These are phyloP conservation scores for Yarrowia keelungensis DNA, from an alignment of 805 yeast species.

Conservation along the genomic window DNA sequence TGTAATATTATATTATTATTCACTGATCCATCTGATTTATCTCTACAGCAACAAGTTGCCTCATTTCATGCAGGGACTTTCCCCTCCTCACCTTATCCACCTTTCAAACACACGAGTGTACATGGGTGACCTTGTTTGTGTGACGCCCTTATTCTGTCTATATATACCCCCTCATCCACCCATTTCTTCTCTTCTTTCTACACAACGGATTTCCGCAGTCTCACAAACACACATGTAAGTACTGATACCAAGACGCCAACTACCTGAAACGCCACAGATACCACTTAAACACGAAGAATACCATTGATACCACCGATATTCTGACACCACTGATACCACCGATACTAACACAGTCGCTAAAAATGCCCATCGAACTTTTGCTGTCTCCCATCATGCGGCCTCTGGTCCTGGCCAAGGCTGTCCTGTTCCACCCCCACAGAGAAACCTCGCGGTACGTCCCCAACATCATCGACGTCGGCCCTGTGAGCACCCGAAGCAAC, in stretches of 20 bases:
- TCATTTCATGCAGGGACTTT: background rate
- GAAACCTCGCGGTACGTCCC: slow-evolving; percentile 65
- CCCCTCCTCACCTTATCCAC: slow-evolving; percentile 20
- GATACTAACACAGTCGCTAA: slow-evolving; percentile 38
- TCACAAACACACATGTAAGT: slow-evolving; percentile 37
- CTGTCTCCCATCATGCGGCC: slow-evolving; percentile 69
- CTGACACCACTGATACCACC: background rate
- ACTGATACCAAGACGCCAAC: background rate
- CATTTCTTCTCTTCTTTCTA: slow-evolving; percentile 10
- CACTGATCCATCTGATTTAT: background rate
- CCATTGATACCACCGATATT: background rate
- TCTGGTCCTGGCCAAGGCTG: slow-evolving; percentile 61
- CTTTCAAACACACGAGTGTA: background rate
- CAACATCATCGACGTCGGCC: slow-evolving; percentile 56
- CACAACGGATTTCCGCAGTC: slow-evolving; percentile 33
- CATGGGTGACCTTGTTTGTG: slow-evolving; percentile 15
- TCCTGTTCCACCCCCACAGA: slow-evolving; percentile 63
- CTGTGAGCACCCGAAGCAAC: slow-evolving; percentile 20
- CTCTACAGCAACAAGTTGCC: slow-evolving; percentile 2
- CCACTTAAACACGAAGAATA: background rate
- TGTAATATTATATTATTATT: slow-evolving; percentile 16
- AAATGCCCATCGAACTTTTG: slow-evolving; percentile 66
- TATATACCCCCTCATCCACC: slow-evolving; percentile 1
- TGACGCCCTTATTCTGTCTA: slow-evolving; percentile 1
- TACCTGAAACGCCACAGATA: background rate